Evolutionary conservation across 768 basidiomycete species (phyloP).

Genomic region (Russula brevipes): DNA sequence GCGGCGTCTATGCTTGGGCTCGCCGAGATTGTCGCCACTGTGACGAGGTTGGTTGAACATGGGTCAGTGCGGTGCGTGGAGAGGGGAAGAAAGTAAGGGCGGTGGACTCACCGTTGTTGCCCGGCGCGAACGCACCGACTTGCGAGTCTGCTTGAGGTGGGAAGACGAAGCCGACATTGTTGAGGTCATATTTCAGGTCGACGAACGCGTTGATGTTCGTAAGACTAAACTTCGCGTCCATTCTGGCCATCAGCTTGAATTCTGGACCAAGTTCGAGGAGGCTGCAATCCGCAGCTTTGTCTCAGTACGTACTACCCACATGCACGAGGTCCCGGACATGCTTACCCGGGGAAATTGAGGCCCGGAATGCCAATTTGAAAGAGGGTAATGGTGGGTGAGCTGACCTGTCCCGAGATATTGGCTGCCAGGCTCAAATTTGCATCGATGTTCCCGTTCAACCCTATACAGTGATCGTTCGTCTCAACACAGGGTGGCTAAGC

Average conservation of each 20-base stretch:
- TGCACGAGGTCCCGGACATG: too few species aligned
- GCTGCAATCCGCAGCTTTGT: not conserved
- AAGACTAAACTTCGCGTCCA: not conserved
- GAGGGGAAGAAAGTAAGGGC: not conserved
- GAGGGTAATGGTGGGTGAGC: not conserved
- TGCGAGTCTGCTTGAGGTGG: not conserved
- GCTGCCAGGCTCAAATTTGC: not conserved
- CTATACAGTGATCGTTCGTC: constrained; percentile 25
- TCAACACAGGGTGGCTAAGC: not conserved
- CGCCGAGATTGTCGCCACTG: not conserved
- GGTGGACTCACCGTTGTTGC: not conserved
- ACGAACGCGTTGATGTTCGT: not conserved
- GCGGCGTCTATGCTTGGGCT: not conserved
- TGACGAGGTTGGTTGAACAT: not conserved
- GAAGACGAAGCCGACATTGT: not conserved
- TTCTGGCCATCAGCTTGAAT: not conserved
- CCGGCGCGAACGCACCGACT: not conserved
- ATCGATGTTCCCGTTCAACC: not conserved
- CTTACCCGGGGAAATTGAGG: not conserved
- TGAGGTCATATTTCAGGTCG: not conserved
- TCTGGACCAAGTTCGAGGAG: not conserved
- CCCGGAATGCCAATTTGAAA: not conserved
- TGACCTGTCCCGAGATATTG: not conserved
- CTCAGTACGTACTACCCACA: not conserved
- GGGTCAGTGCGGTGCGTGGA: not conserved